These are phyloP conservation scores for Plasmodium billcollinsi DNA, from an alignment of 169 alveolate genomes.

Conservation along the genomic window DNA sequence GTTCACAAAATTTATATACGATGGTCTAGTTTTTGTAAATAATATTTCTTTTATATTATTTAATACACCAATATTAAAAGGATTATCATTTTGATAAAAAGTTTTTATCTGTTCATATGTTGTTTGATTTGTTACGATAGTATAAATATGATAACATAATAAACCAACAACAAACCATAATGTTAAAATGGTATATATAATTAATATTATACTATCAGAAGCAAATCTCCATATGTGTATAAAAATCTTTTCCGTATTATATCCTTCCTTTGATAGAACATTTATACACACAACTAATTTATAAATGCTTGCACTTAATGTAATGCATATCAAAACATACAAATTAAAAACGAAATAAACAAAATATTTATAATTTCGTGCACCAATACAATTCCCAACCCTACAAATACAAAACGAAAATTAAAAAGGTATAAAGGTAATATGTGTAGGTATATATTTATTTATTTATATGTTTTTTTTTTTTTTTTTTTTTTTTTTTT, in stretches of 20 bases:
- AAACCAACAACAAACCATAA: constrained; percentile 89
- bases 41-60: constrained; percentile 80
- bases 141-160: constrained; percentile 84
- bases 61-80: constrained; percentile 83
- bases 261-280: constrained; percentile 35
- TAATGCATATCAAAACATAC: constrained; percentile 71
- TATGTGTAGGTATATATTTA: too few species aligned
- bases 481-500: too few species aligned
- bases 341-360: constrained; percentile 79
- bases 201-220: constrained; percentile 63
- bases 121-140: constrained; percentile 86
- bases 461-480: too few species aligned
- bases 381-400: constrained; percentile 93
- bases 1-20: constrained; percentile 41
- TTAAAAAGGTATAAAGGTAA: too few species aligned
- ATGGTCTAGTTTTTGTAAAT: constrained; percentile 72
- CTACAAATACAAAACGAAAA: constrained; percentile 1
- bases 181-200: constrained; percentile 76
- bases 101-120: constrained; percentile 88
- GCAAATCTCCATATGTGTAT: constrained; percentile 74
- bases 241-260: constrained; percentile 51
- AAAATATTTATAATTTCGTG: constrained; percentile 88
- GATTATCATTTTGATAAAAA: constrained; percentile 81
- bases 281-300: constrained; percentile 75
- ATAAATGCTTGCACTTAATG: constrained; percentile 69